These are phyloP conservation scores for Sanghuangporus sanghuang DNA, from an alignment of 1,284 basidiomycete genomes.

Conservation along the genomic window DNA sequence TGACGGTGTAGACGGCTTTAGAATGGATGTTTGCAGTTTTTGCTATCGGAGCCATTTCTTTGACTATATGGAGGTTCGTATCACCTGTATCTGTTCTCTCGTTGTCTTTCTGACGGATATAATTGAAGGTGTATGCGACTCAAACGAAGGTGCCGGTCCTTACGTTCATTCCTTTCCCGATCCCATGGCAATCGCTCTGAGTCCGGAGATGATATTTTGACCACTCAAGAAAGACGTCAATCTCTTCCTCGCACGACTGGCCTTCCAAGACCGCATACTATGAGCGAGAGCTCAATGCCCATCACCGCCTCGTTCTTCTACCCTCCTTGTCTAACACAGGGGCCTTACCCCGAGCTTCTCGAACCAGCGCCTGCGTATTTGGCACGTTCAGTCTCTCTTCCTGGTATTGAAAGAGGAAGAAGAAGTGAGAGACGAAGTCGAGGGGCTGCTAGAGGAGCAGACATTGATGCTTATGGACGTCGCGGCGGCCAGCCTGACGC, in stretches of 20 bases:
- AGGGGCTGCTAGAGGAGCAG: slow-evolving; percentile 14
- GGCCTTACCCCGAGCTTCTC: slow-evolving; percentile 5
- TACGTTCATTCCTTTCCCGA: slow-evolving; percentile 3
- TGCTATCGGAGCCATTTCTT: slow-evolving; percentile 4
- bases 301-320: slow-evolving; percentile 8
- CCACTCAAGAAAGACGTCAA: not conserved
- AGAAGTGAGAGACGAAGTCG: not conserved
- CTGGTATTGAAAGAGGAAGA: not conserved
- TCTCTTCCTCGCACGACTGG: slow-evolving; percentile 34
- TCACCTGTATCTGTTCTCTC: not conserved
- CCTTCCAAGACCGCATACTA: slow-evolving; percentile 29
- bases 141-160: slow-evolving; percentile 2
- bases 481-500: slow-evolving; percentile 5
- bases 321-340: slow-evolving; percentile 6
- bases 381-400: not conserved
- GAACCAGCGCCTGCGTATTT: slow-evolving; percentile 10
- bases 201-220: not conserved
- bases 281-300: not conserved
- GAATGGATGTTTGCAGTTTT: slow-evolving; percentile 16
- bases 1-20: slow-evolving; percentile 8
- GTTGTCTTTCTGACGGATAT: not conserved
- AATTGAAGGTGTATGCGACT: slow-evolving; percentile 7
- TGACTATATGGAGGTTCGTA: slow-evolving; percentile 11
- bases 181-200: not conserved
- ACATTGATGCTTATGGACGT: slow-evolving; percentile 14